Base-by-base conservation (phyloP, 768 basidiomycete genomes). In the Lactifluus volemus region DNA sequence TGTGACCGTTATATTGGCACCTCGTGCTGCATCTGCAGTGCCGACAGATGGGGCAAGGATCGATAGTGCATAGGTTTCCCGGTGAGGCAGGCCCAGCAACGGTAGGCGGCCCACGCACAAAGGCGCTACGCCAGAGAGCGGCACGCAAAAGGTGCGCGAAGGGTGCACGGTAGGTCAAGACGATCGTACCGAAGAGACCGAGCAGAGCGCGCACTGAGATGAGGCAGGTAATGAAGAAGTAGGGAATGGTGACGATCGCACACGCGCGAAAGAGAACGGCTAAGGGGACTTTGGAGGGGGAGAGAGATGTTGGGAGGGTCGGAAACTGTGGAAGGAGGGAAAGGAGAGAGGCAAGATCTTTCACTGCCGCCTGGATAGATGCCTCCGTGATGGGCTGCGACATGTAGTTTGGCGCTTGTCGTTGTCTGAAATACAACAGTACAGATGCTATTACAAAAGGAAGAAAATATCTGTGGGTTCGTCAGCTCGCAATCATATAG, bases 341-440 rank as follows among this genome's bases (percentile, higher is more conserved):
- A 48, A 86, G 80, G 57, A 95, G 83, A 56, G 76, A 74, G 8
- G 83, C 77, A 34, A 97, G 74, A 68, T 94, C 84, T 29, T 84
- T 72, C 39, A 93, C 73, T 36, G 81, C 78, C 21, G 72, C 68
- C 49, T 82, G 80, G 1, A 89, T 69, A 12, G 77, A 75, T 5
- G 73, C 65, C 67, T 88, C 87, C 29, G 87, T 84, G 15, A 83
- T 75, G 7, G 73, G 72, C 1, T 71, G 70, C 4, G 72, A 45
- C 44, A 29, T 36, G 41, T 5, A 52, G 21, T 11, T 50, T 29
- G n/a, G 68, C 45, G 39, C 67, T 45, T 30, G 59, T 41, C 69
- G 60, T 61, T 65, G 70, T 19, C 70, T 69, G 49, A 67, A 66
- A 54, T 74, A 69, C 21, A 71, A 73, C 65, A 77, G 69, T 7